Base-by-base conservation (phyloP, 257 asterid genomes). In the Fraxinus excelsior region DNA sequence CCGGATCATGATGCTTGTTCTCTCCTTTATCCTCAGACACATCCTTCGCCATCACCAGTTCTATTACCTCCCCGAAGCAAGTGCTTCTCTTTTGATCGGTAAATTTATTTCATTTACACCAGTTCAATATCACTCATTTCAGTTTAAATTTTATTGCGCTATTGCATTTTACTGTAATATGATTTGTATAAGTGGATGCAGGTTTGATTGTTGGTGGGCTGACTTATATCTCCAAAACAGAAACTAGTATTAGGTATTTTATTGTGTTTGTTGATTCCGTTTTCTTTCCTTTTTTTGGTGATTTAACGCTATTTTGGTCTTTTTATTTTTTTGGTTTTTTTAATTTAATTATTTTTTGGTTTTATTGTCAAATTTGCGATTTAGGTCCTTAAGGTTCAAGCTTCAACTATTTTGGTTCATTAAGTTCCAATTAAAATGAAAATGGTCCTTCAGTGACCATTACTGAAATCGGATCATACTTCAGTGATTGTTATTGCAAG, bases 21-120 rank as follows among this genome's bases (percentile, higher is more conserved):
- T 96, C 18, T 91, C 99, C 7, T 96, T 96, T 82, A 92, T 96
- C 68, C 96, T 96, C 69, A 98, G 99, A 37, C 99, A 96, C 83
- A 93, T 93, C 73, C 98, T 96, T 73, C 98, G 99, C 28, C 98
- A 98, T 40, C 98, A 83, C 78, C 91, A 93, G 64, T 89, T 96
- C 84, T 96, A 96, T 83, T 96, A 96, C 84, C 95, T 93, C 40
- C 99, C 99, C 18, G 99, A 96, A 87, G 99, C 99, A 21, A 96
- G 99, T 78, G 99, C 99, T 72, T 96, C 99, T n/a, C 99, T 96
- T 66, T 84, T 96, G 85, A 96, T 96, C 78, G 99, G 99, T 94
- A 75, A 79, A 28, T 73, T 70, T 53, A 14, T 70, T 75, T 34
- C 26, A 2, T 32, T 51, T 40, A 49, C 75, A 26, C 44, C 64